phyloP scores from a whole-genome alignment of 306 rosid genomes.

The Vigna unguiculata region DNA sequence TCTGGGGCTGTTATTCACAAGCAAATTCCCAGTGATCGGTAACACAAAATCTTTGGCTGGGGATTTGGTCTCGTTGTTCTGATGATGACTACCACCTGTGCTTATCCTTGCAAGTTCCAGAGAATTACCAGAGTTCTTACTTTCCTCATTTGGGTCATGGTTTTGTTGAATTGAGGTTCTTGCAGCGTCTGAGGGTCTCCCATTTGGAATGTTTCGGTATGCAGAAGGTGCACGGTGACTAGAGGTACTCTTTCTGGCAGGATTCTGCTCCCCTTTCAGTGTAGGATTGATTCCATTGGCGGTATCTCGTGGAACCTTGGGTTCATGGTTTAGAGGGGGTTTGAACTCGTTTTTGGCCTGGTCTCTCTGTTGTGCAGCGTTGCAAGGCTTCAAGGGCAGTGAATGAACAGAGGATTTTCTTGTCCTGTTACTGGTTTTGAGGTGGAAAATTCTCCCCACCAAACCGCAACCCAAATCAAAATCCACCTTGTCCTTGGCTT shows the following conservation, averaged over 20 bases:
- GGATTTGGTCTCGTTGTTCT: conserved; percentile 48
- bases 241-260: conserved; percentile 45
- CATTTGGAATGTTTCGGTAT: conserved; percentile 44
- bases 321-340: conserved; percentile 34
- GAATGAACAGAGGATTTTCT: conserved; percentile 83
- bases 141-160: conserved; percentile 43
- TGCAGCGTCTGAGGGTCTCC: conserved; percentile 67
- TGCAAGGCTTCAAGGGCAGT: conserved; percentile 57
- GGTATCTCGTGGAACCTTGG: conserved; percentile 41
- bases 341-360: conserved; percentile 39
- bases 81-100: conserved; percentile 42
- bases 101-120: conserved; percentile 57
- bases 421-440: conserved; percentile 55
- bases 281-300: not conserved
- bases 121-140: conserved; percentile 39
- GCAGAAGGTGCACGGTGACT: conserved; percentile 50
- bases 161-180: conserved; percentile 61
- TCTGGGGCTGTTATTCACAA: conserved; percentile 58
- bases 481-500: conserved; percentile 47
- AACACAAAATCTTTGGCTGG: conserved; percentile 54
- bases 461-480: conserved; percentile 68
- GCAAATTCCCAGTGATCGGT: conserved; percentile 53
- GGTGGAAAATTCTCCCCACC: conserved; percentile 65
- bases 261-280: conserved; percentile 45
- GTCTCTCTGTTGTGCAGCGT: conserved; percentile 40